Base-by-base conservation (phyloP, 208 protist genomes). In the Leishmania major region DNA sequence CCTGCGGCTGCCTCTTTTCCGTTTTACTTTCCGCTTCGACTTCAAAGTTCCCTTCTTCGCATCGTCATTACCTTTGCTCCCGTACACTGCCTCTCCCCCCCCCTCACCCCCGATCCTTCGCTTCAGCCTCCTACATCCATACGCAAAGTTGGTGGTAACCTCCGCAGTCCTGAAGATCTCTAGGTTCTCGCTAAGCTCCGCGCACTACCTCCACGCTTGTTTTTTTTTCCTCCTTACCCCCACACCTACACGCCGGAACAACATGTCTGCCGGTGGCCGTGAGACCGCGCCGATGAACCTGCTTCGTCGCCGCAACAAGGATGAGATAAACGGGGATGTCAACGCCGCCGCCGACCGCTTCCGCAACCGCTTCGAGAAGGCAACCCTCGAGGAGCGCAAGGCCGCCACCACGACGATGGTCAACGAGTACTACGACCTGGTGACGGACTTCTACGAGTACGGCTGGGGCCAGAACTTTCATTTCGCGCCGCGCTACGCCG, bases 381-480 rank as follows among this genome's bases (percentile, higher is more conserved):
- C 82, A 53, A 89, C 84, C 59, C 79, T 91, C 31, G 84, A 89
- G 35, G 89, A 92, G 62, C 92, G 93, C 88, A 94, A 95, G 84
- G 87, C 76, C 53, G 91, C 92, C 67, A 89, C 94, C 70, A 95
- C 92, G 13, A 28, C 15, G n/a, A 47, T n/a, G n/a, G 97, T 99
- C 71, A 99, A 99, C 85, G 90, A 95, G 82, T 99, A 99, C 93
- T 99, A 99, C 89, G 97, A 99, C 89, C 85, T 99, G n/a, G 98
- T 98, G 70, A 99, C 98, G 55, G 96, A 99, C 89, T 99, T 99
- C 83, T 99, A 99, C 90, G 97, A 99, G 90, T 99, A 96, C 75
- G 98, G 98, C 80, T 99, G 98, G 98, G 98, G 98, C 74, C 94
- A 99, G 84, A 95, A 94, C 85, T 99, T 99, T 90, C 98, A 99